Evolutionary conservation across 768 basidiomycete species (phyloP).

Genomic region (Suillus lakei): DNA sequence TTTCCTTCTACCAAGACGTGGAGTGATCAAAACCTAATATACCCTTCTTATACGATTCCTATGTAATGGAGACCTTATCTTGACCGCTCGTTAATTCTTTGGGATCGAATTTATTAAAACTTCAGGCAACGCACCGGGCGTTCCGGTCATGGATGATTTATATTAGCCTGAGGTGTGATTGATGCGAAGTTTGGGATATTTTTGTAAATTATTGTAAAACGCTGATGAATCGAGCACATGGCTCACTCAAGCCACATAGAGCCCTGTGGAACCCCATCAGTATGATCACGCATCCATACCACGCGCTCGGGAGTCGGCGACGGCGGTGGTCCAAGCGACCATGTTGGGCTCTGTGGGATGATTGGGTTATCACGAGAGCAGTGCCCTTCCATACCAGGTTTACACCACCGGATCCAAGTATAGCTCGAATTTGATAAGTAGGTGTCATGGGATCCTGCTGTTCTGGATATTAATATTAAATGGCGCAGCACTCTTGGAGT

Average conservation of each 20-base stretch:
- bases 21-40: constrained; percentile 18
- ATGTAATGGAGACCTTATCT: constrained; percentile 24
- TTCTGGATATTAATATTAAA: not conserved
- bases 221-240: not conserved
- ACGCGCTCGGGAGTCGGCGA: not conserved
- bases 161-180: not conserved
- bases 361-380: not conserved
- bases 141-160: not conserved
- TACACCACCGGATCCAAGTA: not conserved
- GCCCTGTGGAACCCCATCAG: not conserved
- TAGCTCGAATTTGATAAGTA: not conserved
- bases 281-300: not conserved
- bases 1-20: constrained; percentile 1
- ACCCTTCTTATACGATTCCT: constrained; percentile 23
- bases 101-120: not conserved
- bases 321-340: not conserved
- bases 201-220: constrained; percentile 1
- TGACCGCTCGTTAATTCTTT: constrained; percentile 14
- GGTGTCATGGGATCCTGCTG: not conserved
- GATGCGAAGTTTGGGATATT: not conserved
- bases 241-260: not conserved
- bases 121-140: not conserved
- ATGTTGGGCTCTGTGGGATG: not conserved
- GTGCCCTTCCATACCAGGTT: not conserved
- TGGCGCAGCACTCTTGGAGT: not conserved